A percentile compares a stretch with the other conserved stretches of the same genome.
Conservation (phyloP, 139 green algal genomes). For the Chlorella sp. region DNA sequence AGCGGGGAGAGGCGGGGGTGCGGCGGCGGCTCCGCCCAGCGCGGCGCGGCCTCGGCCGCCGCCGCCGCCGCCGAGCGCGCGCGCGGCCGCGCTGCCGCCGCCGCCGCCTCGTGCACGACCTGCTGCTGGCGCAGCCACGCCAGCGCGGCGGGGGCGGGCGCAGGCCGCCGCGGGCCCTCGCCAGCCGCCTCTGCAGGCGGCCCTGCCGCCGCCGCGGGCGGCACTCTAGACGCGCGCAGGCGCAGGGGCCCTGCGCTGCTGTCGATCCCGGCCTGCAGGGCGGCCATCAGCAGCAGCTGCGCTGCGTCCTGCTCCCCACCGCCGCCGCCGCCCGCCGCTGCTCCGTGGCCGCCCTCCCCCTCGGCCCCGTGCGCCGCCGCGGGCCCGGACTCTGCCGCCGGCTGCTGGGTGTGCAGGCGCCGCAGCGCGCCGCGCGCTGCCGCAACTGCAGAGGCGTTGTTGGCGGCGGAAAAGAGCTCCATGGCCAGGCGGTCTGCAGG, state of each 20-base stretch:
- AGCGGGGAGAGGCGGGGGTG: too few relatives aligned
- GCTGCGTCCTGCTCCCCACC: neutral
- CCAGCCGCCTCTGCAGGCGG: neutral
- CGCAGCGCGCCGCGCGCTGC: neutral
- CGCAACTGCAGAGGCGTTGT: neutral
- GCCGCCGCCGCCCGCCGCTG: neutral
- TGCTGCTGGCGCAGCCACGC: conserved; percentile 12
- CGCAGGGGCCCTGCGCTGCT: conserved; percentile 6
- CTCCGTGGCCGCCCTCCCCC: too few relatives aligned
- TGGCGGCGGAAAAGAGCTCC: conserved; percentile 10
- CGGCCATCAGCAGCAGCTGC: conserved; percentile 17
- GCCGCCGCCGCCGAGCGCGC: neutral
- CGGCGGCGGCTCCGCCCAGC: too few relatives aligned
- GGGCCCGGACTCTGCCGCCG: neutral
- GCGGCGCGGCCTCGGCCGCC: neutral
- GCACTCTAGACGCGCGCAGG: neutral
- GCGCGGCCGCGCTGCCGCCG: too few relatives aligned
- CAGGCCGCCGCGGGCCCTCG: neutral
- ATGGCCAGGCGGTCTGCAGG: too few relatives aligned
- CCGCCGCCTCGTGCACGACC: neutral
- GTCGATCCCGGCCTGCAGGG: conserved; percentile 5
- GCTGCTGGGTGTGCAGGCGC: neutral
- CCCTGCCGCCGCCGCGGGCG: neutral
- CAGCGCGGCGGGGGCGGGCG: neutral
- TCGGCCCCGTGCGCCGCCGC: too few relatives aligned